Conservation (phyloP, 179 eudicot species). For the Gypsophila paniculata region DNA sequence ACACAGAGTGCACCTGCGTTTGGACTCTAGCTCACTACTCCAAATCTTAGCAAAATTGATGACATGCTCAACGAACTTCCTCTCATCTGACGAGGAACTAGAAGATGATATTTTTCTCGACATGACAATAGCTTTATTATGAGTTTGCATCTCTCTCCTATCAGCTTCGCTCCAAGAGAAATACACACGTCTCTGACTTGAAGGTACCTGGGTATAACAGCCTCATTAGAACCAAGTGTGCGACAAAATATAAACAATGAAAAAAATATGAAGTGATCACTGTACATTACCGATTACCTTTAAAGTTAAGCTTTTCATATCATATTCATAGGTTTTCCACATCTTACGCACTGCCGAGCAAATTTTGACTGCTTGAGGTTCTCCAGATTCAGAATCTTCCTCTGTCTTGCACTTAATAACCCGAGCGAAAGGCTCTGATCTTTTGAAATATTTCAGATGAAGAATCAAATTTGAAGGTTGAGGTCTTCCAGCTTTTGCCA, state of each 20-base stretch:
- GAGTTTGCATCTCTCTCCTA: conserved; percentile 38
- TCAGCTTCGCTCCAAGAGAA: conserved; percentile 68
- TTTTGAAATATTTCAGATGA: conserved; percentile 71
- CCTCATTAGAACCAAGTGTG: conserved; percentile 2
- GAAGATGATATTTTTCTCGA: conserved; percentile 60
- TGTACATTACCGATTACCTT: conserved; percentile 44
- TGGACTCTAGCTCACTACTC: conserved; percentile 81
- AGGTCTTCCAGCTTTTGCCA: conserved; percentile 70
- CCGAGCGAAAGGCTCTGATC: conserved; percentile 69
- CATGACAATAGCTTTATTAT: conserved; percentile 44
- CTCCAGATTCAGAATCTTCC: conserved; percentile 45
- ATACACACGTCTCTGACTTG: conserved; percentile 71
- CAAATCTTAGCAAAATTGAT: conserved; percentile 75
- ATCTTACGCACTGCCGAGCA: conserved; percentile 71
- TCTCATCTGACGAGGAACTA: conserved; percentile 51
- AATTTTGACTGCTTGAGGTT: conserved; percentile 67
- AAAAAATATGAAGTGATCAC: neutral
- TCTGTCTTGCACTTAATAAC: conserved; percentile 79
- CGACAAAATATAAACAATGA: neutral
- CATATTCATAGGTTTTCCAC: conserved; percentile 74
- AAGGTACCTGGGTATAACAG: conserved; percentile 60
- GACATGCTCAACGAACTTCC: conserved; percentile 54
- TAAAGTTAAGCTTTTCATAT: conserved; percentile 45
- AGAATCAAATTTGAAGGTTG: conserved; percentile 75
- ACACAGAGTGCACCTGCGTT: conserved; percentile 62